Base-by-base conservation (phyloP, 768 basidiomycete species). In the Kwoniella sp. region DNA sequence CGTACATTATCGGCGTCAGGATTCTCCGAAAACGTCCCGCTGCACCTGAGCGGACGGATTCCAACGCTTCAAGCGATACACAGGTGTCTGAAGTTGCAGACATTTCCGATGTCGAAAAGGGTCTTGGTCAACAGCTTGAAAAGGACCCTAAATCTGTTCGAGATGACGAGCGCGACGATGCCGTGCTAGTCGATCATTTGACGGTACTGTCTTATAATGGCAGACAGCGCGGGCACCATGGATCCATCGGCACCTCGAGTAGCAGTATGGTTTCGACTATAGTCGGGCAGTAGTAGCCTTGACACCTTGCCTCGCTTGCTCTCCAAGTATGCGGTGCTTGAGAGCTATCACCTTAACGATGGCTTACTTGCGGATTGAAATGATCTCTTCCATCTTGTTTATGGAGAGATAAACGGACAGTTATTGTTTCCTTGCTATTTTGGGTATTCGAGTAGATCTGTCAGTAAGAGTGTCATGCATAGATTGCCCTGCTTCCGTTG, bases 1-100 rank as follows among this genome's bases (percentile, higher is more conserved):
- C 71, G 4, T 72, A 68, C 56, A 40, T 54, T 6, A 68, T 72
- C 36, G 68, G 71, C 17, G 58, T 60, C 24, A 30, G n/a, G 8
- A 49, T 60, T 17, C 57, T 58, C 30, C 49, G 33, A 52, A 30
- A 60, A 44, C 29, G 49, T 27, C 58, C 58, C 8, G 58, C 27
- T 36, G 22, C 10, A 6, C 48, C 48, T 8, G 48, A 24, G 22
- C 5, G 48, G 22, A 24, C 25, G 5, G 48, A 49, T 9, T 49
- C 48, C 10, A 44, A 15, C 17, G 17, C 40, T 19, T 44, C 40
- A 19, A 44, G 40, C 40, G 40, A 44, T 15, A 44, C 40, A 3
- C 40, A 44, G 17, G 8, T 19, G 3, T 44, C 40, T 4, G 17
- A 44, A 44, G 3, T 44, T 4, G 3, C 40, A 4, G 40, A 44